Evolutionary conservation across 2,329 filamentous ascomycete genomes (phyloP), one percentile per base, ranked within the genome.

Genomic region (Trichophaea hybrida): DNA sequence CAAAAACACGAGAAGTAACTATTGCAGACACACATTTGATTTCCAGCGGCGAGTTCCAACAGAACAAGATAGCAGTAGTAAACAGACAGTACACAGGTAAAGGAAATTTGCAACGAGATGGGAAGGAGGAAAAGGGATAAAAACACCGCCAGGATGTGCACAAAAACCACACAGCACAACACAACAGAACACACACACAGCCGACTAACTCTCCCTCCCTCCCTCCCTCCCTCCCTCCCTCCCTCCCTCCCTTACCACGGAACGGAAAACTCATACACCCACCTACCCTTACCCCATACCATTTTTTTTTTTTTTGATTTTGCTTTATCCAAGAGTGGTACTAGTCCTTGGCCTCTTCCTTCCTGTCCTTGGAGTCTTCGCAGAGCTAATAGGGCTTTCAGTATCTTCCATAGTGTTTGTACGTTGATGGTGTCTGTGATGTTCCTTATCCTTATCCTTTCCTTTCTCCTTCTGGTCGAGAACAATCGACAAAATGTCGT

Each of bases 401-500:
- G 13, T 24, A n/a, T 54, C 51, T 13, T 54, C 50, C 1, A 31
- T 7, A 31, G 31, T 10, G 5, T 24, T 31, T 2, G 8, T 33
- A 17, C 13, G 17, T n/a, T 17, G 17, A 54, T 13, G 5, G 12
- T 53, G 3, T n/a, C 13, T 24, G 33, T 10, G 1, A 32, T 10
- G 10, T 7, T 31, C 6, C 51, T 49, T 12, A 12, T 49, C 44
- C 50, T 53, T 53, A 2, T 53, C 50, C 31, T 34, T 58, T 8
- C 33, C 59, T 40, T 67, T 68, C 54, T 68, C 67, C 49, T 68
- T 68, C 57, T 66, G 64, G 38, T 68, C 66, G 13, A 68, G 65
- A 4, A 68, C 61, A 46, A 68, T 62, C 2, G 64, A 66, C 61
- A 96, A 80, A 59, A 97, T 86, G 72, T 96, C 90, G 75, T 90